phyloP scores from a whole-genome alignment of 1,284 basidiomycete species.

The Ganoderma boninense region DNA sequence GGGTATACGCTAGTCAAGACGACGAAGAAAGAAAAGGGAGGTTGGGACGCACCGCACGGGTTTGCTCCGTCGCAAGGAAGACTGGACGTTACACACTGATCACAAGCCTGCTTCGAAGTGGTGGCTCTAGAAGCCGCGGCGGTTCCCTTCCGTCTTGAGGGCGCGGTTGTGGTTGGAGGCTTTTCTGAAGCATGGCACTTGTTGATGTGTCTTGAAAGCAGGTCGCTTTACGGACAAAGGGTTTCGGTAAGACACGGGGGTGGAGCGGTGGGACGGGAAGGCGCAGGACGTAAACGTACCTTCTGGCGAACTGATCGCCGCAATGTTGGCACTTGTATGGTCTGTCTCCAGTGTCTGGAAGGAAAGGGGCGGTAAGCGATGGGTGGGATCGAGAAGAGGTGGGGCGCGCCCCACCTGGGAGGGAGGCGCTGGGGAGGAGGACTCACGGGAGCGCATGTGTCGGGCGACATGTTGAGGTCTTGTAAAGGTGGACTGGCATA shows the following conservation, averaged over 20 bases:
- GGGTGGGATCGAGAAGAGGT: conserved; percentile 28
- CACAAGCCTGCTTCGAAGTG: conserved; percentile 83
- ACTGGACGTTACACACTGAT: conserved; percentile 85
- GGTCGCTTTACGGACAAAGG: conserved; percentile 60
- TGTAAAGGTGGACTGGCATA: conserved; percentile 89
- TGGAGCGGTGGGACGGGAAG: conserved; percentile 3
- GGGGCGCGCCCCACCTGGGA: conserved; percentile 28
- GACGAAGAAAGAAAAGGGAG: conserved; percentile 27
- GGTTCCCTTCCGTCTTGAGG: conserved; percentile 61
- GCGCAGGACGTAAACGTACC: conserved; percentile 51
- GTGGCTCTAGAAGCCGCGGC: conserved; percentile 73
- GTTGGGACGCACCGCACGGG: conserved; percentile 71
- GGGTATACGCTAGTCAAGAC: conserved; percentile 13
- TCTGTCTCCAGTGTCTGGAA: conserved; percentile 86
- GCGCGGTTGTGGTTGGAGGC: conserved; percentile 54
- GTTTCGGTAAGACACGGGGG: conserved; percentile 17
- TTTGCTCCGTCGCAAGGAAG: conserved; percentile 84
- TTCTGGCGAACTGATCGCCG: conserved; percentile 89
- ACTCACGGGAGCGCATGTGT: conserved; percentile 89
- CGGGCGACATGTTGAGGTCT: conserved; percentile 90
- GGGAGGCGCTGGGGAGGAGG: conserved; percentile 25
- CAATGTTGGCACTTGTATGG: conserved; percentile 92
- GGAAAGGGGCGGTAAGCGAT: conserved; percentile 30
- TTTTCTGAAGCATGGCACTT: conserved; percentile 87
- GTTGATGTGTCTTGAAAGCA: conserved; percentile 88